These are phyloP conservation scores for Paragyromitra xinjiangensis DNA, from an alignment of 495 filamentous ascomycete species.

Conservation along the genomic window DNA sequence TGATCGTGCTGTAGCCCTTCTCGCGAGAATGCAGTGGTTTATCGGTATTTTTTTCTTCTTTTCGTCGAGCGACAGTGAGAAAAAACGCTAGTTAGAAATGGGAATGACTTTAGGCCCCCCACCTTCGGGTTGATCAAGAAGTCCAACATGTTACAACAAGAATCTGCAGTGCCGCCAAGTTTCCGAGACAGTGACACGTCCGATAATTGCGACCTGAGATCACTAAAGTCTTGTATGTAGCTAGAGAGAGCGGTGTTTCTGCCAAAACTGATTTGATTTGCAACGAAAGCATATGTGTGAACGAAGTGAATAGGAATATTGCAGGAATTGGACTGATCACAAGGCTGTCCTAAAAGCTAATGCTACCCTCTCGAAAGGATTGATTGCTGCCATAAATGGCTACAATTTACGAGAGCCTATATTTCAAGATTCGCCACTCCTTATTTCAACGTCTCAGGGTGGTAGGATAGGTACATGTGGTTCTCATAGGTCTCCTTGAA, in stretches of 20 bases:
- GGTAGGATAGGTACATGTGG: not conserved
- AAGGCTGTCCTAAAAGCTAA: not conserved
- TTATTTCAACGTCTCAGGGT: not conserved
- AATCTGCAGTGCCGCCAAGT: constrained; percentile 20
- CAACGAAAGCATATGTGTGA: not conserved
- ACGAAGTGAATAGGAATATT: not conserved
- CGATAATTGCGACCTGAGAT: constrained; percentile 3
- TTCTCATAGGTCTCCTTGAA: too few relatives aligned
- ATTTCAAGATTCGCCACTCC: not conserved
- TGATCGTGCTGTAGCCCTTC: not conserved
- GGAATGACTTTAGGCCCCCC: constrained; percentile 7
- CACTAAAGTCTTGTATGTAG: not conserved
- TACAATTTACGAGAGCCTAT: not conserved
- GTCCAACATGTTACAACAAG: not conserved
- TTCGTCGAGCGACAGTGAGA: not conserved
- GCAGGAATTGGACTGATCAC: not conserved
- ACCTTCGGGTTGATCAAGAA: not conserved
- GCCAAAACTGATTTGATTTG: not conserved
- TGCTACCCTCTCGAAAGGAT: not conserved
- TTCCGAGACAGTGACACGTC: constrained; percentile 4
- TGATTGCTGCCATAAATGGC: constrained; percentile 1
- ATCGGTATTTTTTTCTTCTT: not conserved
- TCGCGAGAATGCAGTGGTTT: not conserved
- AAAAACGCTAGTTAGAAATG: not conserved
- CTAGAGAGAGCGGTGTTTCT: not conserved